Percentiles rank a stretch among this genome's conserved stretches.
These are phyloP conservation scores for Diospyros lotus DNA, from an alignment of 148 eudicot genomes.

Conservation along the genomic window DNA sequence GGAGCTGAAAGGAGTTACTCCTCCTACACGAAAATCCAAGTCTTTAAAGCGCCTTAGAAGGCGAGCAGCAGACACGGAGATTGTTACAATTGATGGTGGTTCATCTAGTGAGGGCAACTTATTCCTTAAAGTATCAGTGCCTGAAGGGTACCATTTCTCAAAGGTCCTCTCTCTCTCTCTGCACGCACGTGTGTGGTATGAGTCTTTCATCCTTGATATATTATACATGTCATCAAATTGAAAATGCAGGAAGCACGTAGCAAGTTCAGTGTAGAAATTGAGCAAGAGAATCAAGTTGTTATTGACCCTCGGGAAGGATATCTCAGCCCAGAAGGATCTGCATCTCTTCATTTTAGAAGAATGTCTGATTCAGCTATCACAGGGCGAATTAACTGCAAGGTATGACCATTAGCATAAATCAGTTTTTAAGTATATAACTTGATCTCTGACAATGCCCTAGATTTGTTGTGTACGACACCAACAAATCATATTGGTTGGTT, in stretches of 20 bases:
- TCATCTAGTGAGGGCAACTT: slow-evolving; percentile 66
- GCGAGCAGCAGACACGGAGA: slow-evolving; percentile 58
- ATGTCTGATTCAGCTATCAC: slow-evolving; percentile 52
- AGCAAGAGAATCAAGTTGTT: slow-evolving; percentile 65
- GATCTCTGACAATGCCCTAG: background rate
- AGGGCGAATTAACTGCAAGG: slow-evolving; percentile 88
- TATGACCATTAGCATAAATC: slow-evolving; percentile 16
- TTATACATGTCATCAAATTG: background rate
- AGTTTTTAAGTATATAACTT: background rate
- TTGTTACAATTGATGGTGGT: slow-evolving; percentile 57
- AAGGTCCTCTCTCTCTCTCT: slow-evolving; percentile 49
- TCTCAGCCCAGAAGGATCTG: slow-evolving; percentile 78
- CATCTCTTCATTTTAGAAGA: slow-evolving; percentile 63
- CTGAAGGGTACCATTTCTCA: slow-evolving; percentile 93
- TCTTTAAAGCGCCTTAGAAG: slow-evolving; percentile 76
- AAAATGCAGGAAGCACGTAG: slow-evolving; percentile 84
- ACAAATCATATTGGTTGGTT: too few relatives aligned
- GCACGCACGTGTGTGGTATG: background rate
- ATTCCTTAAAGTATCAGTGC: slow-evolving; percentile 58
- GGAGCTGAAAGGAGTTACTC: slow-evolving; percentile 82
- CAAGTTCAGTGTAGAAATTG: slow-evolving; percentile 65
- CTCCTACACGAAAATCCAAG: slow-evolving; percentile 63
- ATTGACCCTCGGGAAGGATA: slow-evolving; percentile 74
- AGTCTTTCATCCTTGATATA: background rate
- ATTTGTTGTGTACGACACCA: too few relatives aligned